These are phyloP conservation scores for Anethum foeniculum DNA, from an alignment of 140 eudicot species.

Conservation along the genomic window DNA sequence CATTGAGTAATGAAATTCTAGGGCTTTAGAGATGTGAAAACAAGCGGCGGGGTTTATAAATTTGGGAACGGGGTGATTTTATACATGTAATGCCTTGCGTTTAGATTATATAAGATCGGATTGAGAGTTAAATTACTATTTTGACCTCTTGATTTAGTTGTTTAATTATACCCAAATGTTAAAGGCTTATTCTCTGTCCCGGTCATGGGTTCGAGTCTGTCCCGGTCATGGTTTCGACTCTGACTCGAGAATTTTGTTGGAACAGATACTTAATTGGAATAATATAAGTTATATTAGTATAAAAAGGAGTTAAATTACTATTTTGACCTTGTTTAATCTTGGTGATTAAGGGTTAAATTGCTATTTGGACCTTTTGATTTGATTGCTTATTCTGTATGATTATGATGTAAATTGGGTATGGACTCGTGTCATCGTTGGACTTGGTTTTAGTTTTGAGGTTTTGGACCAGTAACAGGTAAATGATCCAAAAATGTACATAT, in stretches of 20 bases:
- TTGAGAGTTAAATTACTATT: not conserved
- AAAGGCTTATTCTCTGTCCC: too few species aligned
- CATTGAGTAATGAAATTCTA: conserved; percentile 28
- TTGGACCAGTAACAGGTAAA: not conserved
- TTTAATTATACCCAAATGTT: too few species aligned
- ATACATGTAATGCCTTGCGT: not conserved
- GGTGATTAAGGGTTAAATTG: not conserved
- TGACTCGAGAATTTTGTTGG: too few species aligned
- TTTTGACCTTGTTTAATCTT: not conserved
- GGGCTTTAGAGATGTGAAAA: not conserved
- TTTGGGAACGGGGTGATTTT: not conserved
- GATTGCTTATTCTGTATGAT: not conserved
- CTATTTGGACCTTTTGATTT: not conserved
- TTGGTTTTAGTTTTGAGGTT: not conserved
- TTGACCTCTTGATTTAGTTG: not conserved
- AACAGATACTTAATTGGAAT: too few species aligned
- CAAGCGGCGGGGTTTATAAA: not conserved
- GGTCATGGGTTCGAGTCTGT: too few species aligned
- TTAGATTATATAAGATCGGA: not conserved
- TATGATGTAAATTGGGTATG: not conserved
- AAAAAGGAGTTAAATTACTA: not conserved
- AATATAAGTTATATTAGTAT: too few species aligned
- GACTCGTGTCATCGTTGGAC: not conserved
- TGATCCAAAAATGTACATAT: not conserved
- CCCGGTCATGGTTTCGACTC: too few species aligned